Evolutionary conservation across 163 green algal species (phyloP), one percentile per base, ranked within the genome.

Genomic region (Coccomyxa subellipsoidea): DNA sequence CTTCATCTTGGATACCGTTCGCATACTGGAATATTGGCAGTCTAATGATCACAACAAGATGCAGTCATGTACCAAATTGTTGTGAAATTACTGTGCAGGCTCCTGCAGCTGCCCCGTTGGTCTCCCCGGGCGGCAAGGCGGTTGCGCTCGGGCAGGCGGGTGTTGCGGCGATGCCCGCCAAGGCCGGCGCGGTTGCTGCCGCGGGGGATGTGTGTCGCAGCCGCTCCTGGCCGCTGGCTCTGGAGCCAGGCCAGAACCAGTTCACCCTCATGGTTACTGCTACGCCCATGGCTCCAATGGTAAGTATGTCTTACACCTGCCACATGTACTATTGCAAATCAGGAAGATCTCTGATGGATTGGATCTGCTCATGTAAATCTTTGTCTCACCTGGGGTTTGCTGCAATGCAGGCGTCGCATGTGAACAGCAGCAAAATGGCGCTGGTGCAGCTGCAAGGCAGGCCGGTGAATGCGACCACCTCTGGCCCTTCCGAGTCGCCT

Each of bases 221-320:
- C 23, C 38, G 59, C 21, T 83, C 85, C 7, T 90, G 83, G 82
- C 34, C 78, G 76, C 83, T 90, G 78, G 23, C 37, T 32, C 80
- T 90, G 80, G 66, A 69, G 35, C 34, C 83, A 21, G 87, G 87
- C 15, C 84, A 88, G 76, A 90, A 90, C 69, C 21, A 80, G 18
- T 90, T 89, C 47, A 83, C 38, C 34, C 53, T 90, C 38, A 77
- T n/a, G 15, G 66, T 85, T 7, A 36, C 37, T 71, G 54, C 80
- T 77, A 23, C 1, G 8, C 21, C 66, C n/a, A 59, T 59, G 47
- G 47, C 47, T 59, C 47, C 47, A 12, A 12, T 59, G 47, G 47
- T 59, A 59, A 5, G n/a, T n/a, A n/a, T n/a, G n/a, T n/a, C n/a
- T n/a, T n/a, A n/a, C n/a, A n/a, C n/a, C n/a, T n/a, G n/a, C n/a